phyloP scores from a whole-genome alignment of 768 basidiomycete genomes.

The Mycena leptocephala region DNA sequence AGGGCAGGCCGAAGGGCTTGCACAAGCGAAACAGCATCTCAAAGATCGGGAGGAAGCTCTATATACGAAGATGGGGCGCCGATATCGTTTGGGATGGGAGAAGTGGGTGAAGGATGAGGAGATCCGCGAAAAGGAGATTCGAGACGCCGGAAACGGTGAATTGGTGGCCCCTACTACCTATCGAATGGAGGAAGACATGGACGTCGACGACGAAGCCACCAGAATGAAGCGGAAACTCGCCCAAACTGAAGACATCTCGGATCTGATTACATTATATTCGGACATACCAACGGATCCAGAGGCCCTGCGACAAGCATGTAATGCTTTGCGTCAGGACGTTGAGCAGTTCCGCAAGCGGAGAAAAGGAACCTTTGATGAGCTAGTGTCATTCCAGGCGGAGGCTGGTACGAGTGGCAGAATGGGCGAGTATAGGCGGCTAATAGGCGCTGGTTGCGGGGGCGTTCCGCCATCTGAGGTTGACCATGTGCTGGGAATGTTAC shows the following conservation, averaged over 20 bases:
- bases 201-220: slow-evolving; percentile 62
- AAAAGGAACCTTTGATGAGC: slow-evolving; percentile 79
- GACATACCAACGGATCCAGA: slow-evolving; percentile 74
- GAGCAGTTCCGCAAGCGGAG: slow-evolving; percentile 77
- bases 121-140: slow-evolving; percentile 78
- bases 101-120: slow-evolving; percentile 94
- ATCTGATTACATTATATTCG: slow-evolving; percentile 72
- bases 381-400: slow-evolving; percentile 89
- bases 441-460: slow-evolving; percentile 93
- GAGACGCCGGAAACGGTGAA: slow-evolving; percentile 74
- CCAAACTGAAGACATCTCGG: slow-evolving; percentile 73
- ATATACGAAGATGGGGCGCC: slow-evolving; percentile 81
- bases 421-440: slow-evolving; percentile 90
- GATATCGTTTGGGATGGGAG: slow-evolving; percentile 92
- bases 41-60: slow-evolving; percentile 78
- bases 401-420: slow-evolving; percentile 93
- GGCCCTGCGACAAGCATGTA: slow-evolving; percentile 69
- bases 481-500: slow-evolving; percentile 84
- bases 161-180: slow-evolving; percentile 64
- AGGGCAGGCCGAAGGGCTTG: slow-evolving; percentile 76
- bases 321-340: slow-evolving; percentile 76
- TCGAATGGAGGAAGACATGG: slow-evolving; percentile 63
- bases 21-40: slow-evolving; percentile 72
- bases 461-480: slow-evolving; percentile 92
- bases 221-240: slow-evolving; percentile 71